Evolutionary conservation across 140 eudicot species (phyloP), one percentile per base, ranked within the genome.

Genomic region (Ambrosia hybrid): DNA sequence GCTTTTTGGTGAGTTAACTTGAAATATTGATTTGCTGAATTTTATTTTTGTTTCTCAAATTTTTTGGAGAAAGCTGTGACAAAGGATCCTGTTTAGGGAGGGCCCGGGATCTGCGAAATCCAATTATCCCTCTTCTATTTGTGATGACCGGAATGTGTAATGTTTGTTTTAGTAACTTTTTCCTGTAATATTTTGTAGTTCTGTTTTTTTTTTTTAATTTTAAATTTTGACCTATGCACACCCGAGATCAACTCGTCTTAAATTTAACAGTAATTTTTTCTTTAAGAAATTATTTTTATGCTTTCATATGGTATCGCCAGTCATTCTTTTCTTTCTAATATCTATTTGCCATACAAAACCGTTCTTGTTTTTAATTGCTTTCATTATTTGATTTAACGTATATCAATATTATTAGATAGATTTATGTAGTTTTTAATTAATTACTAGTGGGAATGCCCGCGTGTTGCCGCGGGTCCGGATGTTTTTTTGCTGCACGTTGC

Each of bases 141-240:
- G 53, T 65, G 83, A 65, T 69, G 72, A 60, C 65, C 3, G 65
- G 58, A 72, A 79, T 51, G 33, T 79, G 59, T 60, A 73, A 73
- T 67, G 30, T 58, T 79, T 67, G 58, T 51, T 58, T 56, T 73
- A 79, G 57, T 60, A 68, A 48, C 55, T 67, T 26, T 26, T 55
- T 15, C 48, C 4, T 79, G 79, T 79, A 79, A 57, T 73, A 58
- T 66, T 67, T 70, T 43, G 46, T 46, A 72, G 68, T 45, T 64
- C 36, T 59, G 46, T 51, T 17, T 70, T 78, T 78, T 21, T 30
- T 30, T 30, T 30, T 30, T 1, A 30, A 30, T 30, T 30, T 12
- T 9, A 65, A 45, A 43, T 71, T 64, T 66, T 78, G 74, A 65
- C 72, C 43, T 41, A 34, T 17, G 58, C 38, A 56, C 68, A 34